Conservation (phyloP, 345 rosid genomes). For the Rhizophora mangle region DNA sequence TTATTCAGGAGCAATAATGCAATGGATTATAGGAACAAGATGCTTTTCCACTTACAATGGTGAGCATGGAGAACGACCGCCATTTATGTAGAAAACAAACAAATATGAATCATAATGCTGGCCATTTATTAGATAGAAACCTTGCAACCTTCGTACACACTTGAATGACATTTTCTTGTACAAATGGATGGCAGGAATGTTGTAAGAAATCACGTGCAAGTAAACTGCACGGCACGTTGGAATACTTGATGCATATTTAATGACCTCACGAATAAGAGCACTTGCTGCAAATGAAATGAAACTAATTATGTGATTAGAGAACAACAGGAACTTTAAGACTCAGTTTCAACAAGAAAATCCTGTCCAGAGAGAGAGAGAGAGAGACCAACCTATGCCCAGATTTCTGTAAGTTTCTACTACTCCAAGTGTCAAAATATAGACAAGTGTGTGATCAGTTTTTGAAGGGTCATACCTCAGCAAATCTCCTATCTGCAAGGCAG, state of each 20-base stretch:
- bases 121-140: conserved; percentile 73
- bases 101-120: conserved; percentile 80
- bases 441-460: conserved; percentile 68
- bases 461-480: conserved; percentile 62
- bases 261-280: conserved; percentile 69
- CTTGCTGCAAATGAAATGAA: conserved; percentile 50
- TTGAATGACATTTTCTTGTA: conserved; percentile 88
- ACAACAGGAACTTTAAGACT: conserved; percentile 5
- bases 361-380: not conserved
- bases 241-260: conserved; percentile 65
- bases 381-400: conserved; percentile 68
- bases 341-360: not conserved
- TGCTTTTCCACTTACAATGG: conserved; percentile 58
- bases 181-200: conserved; percentile 75
- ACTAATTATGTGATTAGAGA: conserved; percentile 10
- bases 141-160: conserved; percentile 64
- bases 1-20: not conserved
- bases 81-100: conserved; percentile 79
- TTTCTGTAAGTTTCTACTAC: conserved; percentile 76
- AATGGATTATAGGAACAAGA: conserved; percentile 13
- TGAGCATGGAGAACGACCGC: conserved; percentile 84
- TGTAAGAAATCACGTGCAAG: conserved; percentile 92
- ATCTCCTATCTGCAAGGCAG: conserved; percentile 72
- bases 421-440: conserved; percentile 88
- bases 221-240: conserved; percentile 74